A percentile compares a stretch with the other conserved stretches of the same genome.
These are phyloP conservation scores for Lizonia empirigonia DNA, from an alignment of 2,329 filamentous ascomycete species.

Conservation along the genomic window DNA sequence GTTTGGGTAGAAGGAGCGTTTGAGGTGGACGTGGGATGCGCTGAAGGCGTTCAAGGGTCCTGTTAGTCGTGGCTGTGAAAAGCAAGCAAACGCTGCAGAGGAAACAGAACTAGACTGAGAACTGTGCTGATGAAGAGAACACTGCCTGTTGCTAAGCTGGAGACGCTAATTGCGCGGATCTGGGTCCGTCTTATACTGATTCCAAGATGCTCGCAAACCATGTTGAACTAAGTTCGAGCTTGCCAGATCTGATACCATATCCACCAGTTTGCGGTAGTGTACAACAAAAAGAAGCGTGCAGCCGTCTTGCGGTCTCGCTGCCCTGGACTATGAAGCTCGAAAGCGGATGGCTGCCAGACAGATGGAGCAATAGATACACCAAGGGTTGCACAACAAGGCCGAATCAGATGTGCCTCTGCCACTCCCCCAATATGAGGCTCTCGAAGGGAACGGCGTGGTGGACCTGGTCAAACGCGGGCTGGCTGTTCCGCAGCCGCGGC, in stretches of 20 bases:
- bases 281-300: slow-evolving; percentile 36
- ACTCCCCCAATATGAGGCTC: slow-evolving; percentile 30
- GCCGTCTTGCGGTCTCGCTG: slow-evolving; percentile 31
- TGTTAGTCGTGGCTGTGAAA: slow-evolving; percentile 45
- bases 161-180: slow-evolving; percentile 39
- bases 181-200: slow-evolving; percentile 45
- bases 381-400: slow-evolving; percentile 38
- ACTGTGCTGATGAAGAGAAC: slow-evolving; percentile 26
- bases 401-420: slow-evolving; percentile 34
- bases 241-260: slow-evolving; percentile 29
- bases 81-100: slow-evolving; percentile 38
- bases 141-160: slow-evolving; percentile 30
- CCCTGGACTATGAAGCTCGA: slow-evolving; percentile 31
- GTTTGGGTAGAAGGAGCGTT: slow-evolving; percentile 27
- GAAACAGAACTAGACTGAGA: slow-evolving; percentile 23
- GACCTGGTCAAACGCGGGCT: slow-evolving; percentile 50
- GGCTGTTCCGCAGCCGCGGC: slow-evolving; percentile 51
- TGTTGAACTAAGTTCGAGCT: slow-evolving; percentile 33
- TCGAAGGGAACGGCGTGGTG: slow-evolving; percentile 35
- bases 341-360: slow-evolving; percentile 39
- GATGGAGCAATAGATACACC: slow-evolving; percentile 45
- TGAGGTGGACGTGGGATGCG: slow-evolving; percentile 34
- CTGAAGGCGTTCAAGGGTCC: slow-evolving; percentile 26
- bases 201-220: slow-evolving; percentile 23
- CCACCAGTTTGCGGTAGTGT: slow-evolving; percentile 33